Evolutionary conservation across 129 eudicot genomes (phyloP), one percentile per base, ranked within the genome.

Genomic region (Artemisia argyi): DNA sequence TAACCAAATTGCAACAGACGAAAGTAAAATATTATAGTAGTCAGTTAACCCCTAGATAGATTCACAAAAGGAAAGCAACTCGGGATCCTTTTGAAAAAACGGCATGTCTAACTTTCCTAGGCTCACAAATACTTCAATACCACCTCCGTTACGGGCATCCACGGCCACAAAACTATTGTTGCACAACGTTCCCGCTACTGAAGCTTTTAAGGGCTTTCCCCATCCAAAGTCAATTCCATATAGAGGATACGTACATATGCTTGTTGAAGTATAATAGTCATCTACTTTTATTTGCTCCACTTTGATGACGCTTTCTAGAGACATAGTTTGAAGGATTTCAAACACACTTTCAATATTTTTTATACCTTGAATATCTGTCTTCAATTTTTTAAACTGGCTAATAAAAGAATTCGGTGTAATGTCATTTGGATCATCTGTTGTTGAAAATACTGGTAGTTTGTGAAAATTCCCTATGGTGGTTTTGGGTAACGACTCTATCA

Each of bases 151-250:
- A 6, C 16, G 61, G 47, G 66, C 46, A 61, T 76, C 85, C 60
- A 65, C 13, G 42, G 68, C 13, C 3, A 65, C 0, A 61, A 77
- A 48, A 2, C 2, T 4, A 50, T 81, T 72, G 18, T 10, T 48
- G 0, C 0, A 0, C 0, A 55, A 2, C 13, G 49, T 6, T 46
- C 66, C 68, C 0, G 50, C 76, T 0, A 66, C 0, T 1, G 54
- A 16, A 4, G 42, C 68, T 67, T 22, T 71, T 53, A 42, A 18
- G 12, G 82, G 85, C 46, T 59, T 75, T 57, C 85, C 85, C 81
- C 85, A 71, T 2, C 85, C 81, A 57, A 81, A 81, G 59, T 82
- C 77, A 11, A 73, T 49, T 12, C 44, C 73, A n/a, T 68, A 70
- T 18, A 55, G 9, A 1, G 83, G 80, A 55, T 50, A 69, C 14